Evolutionary conservation across 2,329 filamentous ascomycete genomes (phyloP), one percentile per base, ranked within the genome.

Genomic region (Arthroderma sp.): DNA sequence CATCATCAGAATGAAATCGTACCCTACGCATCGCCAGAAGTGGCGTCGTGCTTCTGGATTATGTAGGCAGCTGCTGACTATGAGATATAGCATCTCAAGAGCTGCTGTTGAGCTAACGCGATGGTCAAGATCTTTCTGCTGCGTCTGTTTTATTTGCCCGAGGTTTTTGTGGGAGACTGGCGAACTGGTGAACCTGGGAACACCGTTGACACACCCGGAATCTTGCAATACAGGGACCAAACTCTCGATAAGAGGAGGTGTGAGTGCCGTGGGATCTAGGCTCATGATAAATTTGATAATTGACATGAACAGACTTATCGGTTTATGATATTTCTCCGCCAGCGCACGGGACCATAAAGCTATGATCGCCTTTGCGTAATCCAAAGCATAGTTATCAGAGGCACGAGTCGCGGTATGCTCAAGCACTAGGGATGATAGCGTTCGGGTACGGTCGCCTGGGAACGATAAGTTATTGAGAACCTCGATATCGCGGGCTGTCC

Each of bases 11-110:
- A 74, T 65, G 52, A 77, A 77, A 31, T 73, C 70, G 45, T 70
- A 71, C 8, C 72, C 67, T 46, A 80, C 71, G n/a, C 61, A 57
- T 30, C 63, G 61, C 78, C 78, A 81, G 52, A 81, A 73, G 8
- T 55, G 60, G 11, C 61, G 56, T 22, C 66, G 57, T 1, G 69
- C 63, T 2, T 61, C 59, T 11, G 68, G 63, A 4, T 60, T 46
- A 28, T 66, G 62, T 5, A 70, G 55, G 47, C 73, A 70, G 48
- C 63, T 68, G 34, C 61, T 68, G 40, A 70, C 70, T 28, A 79
- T 60, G 6, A 69, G 58, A 42, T 75, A 67, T 5, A 81, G 65
- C 8, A 80, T 57, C 10, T 70, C 65, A 4, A 81, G 61, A 15
- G 73, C 72, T 22, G 70, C 67, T 7, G 72, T 68, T 1, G 74